Conservation (phyloP, 2,329 filamentous ascomycete genomes). For the Alternaria alternata region DNA sequence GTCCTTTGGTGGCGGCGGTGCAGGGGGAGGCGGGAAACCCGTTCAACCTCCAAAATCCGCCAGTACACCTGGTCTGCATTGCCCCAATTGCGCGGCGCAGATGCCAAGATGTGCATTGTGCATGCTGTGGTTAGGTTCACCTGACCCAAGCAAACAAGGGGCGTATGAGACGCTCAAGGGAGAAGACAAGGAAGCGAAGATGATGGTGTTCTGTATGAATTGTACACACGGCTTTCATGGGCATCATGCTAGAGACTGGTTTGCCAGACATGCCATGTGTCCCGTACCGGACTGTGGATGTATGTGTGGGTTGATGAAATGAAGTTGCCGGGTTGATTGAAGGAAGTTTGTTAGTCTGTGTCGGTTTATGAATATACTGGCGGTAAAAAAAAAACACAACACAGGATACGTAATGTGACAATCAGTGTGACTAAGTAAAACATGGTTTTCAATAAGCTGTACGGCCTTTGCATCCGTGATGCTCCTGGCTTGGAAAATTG, state of each 20-base stretch:
- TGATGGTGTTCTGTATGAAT: slow-evolving; percentile 68
- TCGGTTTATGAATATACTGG: neutral
- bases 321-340: neutral
- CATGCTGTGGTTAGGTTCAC: slow-evolving; percentile 67
- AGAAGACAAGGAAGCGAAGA: slow-evolving; percentile 61
- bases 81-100: slow-evolving; percentile 67
- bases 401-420: neutral
- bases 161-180: slow-evolving; percentile 46
- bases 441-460: neutral
- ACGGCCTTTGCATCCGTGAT: neutral
- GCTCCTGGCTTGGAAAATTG: neutral
- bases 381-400: neutral
- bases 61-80: slow-evolving; percentile 59
- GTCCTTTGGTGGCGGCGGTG: neutral
- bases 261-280: slow-evolving; percentile 62
- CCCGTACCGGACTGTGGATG: slow-evolving; percentile 65
- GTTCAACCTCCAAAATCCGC: slow-evolving; percentile 18
- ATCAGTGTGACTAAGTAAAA: neutral
- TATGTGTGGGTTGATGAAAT: slow-evolving; percentile 57
- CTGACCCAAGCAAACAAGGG: slow-evolving; percentile 60
- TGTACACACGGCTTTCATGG: slow-evolving; percentile 72
- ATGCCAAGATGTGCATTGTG: slow-evolving; percentile 71
- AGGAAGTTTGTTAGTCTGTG: neutral
- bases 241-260: slow-evolving; percentile 70
- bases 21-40: neutral